These are phyloP conservation scores for Calocera viscosa DNA, from an alignment of 768 basidiomycete genomes.

Conservation along the genomic window DNA sequence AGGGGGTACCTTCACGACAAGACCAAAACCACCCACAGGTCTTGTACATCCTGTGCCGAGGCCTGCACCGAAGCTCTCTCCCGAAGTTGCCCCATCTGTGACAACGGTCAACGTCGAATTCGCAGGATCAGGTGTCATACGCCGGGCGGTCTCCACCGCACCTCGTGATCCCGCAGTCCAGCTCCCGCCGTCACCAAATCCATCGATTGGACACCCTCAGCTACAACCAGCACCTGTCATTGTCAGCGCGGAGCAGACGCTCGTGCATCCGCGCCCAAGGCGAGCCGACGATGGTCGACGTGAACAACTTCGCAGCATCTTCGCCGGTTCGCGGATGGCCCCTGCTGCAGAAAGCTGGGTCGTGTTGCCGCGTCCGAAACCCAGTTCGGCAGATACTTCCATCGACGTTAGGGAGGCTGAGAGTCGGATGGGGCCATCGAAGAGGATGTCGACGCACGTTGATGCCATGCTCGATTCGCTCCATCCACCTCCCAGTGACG, in stretches of 20 bases:
- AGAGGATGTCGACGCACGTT: conserved; percentile 46
- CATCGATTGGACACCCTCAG: conserved; percentile 4
- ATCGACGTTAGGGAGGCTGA: background rate
- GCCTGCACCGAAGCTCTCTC: conserved; percentile 63
- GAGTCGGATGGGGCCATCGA: conserved; percentile 8
- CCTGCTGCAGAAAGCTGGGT: conserved; percentile 54
- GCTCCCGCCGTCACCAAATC: conserved; percentile 7
- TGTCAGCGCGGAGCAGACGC: conserved; percentile 16
- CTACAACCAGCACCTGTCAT: conserved; percentile 14
- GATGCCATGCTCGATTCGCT: conserved; percentile 63
- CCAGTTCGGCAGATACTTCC: background rate
- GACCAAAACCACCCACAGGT: conserved; percentile 9
- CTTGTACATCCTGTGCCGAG: conserved; percentile 9
- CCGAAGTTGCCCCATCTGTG: conserved; percentile 74
- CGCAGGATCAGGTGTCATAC: conserved; percentile 48
- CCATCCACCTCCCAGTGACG: conserved; percentile 22
- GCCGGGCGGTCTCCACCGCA: conserved; percentile 42
- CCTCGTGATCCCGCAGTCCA: background rate
- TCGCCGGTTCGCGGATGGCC: conserved; percentile 59
- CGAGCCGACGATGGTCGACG: conserved; percentile 19
- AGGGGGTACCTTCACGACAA: conserved; percentile 8
- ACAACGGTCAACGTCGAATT: conserved; percentile 97
- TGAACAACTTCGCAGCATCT: conserved; percentile 62
- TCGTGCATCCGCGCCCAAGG: background rate
- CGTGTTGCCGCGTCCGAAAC: conserved; percentile 25